phyloP scores from a whole-genome alignment of 2,329 filamentous ascomycete genomes.

The Sclerotinia minor region DNA sequence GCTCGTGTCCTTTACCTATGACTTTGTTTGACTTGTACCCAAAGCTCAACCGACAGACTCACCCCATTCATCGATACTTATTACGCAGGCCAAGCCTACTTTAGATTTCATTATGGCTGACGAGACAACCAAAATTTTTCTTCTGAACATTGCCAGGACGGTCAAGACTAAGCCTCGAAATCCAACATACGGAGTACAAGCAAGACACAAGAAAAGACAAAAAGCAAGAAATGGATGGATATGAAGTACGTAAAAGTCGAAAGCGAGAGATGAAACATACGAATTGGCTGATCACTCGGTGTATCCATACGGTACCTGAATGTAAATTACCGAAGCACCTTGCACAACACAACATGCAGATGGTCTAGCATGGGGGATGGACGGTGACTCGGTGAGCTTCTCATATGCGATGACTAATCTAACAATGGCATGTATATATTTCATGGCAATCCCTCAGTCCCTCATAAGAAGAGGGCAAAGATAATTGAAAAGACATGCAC shows the following conservation, averaged over 20 bases:
- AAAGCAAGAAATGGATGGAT: neutral
- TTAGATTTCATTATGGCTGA: neutral
- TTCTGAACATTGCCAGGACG: neutral
- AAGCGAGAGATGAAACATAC: neutral
- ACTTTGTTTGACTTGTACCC: neutral
- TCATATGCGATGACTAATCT: neutral
- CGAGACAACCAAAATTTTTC: neutral
- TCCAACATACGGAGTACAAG: neutral
- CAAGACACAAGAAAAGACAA: too few species aligned
- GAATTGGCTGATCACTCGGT: constrained; percentile 6
- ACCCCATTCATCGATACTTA: neutral
- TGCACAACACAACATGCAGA: constrained; percentile 12
- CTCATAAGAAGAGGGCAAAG: neutral
- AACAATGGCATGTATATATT: neutral
- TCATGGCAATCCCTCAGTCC: too few species aligned
- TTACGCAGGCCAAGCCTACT: neutral
- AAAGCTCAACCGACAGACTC: neutral
- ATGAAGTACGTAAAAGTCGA: too few species aligned
- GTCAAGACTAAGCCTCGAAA: neutral
- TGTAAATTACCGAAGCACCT: constrained; percentile 2
- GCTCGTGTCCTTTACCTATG: too few species aligned
- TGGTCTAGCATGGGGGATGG: neutral
- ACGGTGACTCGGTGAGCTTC: constrained; percentile 4
- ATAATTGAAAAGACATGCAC: neutral
- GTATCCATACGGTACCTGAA: neutral